A percentile compares a stretch with the other conserved stretches of the same genome.
phyloP scores from a whole-genome alignment of 2,329 filamentous ascomycete genomes.

The Ophiostoma ips region DNA sequence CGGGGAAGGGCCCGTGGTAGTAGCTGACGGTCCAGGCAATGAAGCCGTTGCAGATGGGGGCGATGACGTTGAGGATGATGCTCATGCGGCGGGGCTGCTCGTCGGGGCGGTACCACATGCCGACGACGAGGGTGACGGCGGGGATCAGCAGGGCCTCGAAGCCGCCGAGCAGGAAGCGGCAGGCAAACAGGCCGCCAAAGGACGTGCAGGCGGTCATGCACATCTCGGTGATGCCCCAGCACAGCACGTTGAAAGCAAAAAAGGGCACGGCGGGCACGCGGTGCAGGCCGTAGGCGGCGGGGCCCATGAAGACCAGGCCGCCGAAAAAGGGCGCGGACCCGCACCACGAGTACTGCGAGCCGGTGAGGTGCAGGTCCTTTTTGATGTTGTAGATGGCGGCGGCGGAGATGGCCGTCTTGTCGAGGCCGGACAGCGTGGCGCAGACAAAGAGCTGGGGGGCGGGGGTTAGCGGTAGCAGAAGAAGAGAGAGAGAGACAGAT shows the following conservation, averaged over 20 bases:
- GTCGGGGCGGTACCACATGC: constrained; percentile 16
- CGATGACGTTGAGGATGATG: constrained; percentile 16
- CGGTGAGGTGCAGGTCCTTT: constrained; percentile 13
- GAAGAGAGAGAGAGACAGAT: constrained; percentile 11
- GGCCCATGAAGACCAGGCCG: constrained; percentile 15
- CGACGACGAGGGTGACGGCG: constrained; percentile 14
- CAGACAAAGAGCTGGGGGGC: constrained; percentile 5
- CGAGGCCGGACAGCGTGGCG: constrained; percentile 11
- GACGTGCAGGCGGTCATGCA: constrained; percentile 14
- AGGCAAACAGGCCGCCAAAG: constrained; percentile 13
- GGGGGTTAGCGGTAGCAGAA: neutral
- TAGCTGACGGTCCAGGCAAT: constrained; percentile 16
- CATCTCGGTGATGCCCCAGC: constrained; percentile 14
- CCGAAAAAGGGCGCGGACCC: constrained; percentile 16
- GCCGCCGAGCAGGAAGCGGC: constrained; percentile 15
- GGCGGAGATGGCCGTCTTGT: constrained; percentile 16
- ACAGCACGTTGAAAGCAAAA: constrained; percentile 14
- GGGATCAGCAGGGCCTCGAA: constrained; percentile 15
- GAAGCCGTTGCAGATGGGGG: constrained; percentile 17
- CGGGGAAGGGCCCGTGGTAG: constrained; percentile 12
- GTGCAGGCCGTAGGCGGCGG: constrained; percentile 15
- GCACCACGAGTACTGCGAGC: constrained; percentile 18
- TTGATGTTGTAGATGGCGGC: constrained; percentile 18
- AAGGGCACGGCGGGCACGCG: constrained; percentile 10
- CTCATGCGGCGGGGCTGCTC: constrained; percentile 18